Conservation (phyloP, 148 eudicot species). For the Rhododendron molle region DNA sequence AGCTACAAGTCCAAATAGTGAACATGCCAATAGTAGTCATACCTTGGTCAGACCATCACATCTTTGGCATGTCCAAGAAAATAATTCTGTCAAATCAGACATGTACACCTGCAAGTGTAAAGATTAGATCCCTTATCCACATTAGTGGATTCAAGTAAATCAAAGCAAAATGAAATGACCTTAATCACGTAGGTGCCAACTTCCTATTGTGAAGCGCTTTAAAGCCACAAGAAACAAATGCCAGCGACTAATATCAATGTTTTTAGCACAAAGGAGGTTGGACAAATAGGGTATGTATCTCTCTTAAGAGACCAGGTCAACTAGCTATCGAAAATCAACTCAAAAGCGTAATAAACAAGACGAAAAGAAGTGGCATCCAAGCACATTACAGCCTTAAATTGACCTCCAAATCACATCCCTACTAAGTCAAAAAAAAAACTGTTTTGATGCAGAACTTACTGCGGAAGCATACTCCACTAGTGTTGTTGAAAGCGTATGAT, state of each 20-base stretch:
- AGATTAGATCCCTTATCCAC: neutral
- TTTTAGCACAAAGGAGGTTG: neutral
- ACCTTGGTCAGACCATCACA: constrained; percentile 81
- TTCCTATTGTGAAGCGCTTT: neutral
- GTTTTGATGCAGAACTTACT: constrained; percentile 40
- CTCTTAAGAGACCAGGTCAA: neutral
- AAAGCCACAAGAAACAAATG: neutral
- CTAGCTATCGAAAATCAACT: neutral
- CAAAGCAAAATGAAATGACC: neutral
- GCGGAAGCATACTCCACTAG: constrained; percentile 90
- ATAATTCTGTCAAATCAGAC: constrained; percentile 82
- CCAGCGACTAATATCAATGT: neutral
- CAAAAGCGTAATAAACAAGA: neutral
- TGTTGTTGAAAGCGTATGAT: constrained; percentile 66
- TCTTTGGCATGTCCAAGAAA: constrained; percentile 89
- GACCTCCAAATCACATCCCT: neutral
- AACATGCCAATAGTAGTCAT: constrained; percentile 4
- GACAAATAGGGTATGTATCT: neutral
- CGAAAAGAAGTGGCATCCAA: neutral
- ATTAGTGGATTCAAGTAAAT: neutral
- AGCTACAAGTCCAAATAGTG: neutral
- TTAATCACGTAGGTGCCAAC: neutral
- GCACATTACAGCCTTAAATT: neutral
- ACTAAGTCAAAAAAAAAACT: neutral
- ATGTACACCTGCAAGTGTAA: constrained; percentile 61